These are phyloP conservation scores for Geosmithia putterillii DNA, from an alignment of 2,329 filamentous ascomycete species.

Conservation along the genomic window DNA sequence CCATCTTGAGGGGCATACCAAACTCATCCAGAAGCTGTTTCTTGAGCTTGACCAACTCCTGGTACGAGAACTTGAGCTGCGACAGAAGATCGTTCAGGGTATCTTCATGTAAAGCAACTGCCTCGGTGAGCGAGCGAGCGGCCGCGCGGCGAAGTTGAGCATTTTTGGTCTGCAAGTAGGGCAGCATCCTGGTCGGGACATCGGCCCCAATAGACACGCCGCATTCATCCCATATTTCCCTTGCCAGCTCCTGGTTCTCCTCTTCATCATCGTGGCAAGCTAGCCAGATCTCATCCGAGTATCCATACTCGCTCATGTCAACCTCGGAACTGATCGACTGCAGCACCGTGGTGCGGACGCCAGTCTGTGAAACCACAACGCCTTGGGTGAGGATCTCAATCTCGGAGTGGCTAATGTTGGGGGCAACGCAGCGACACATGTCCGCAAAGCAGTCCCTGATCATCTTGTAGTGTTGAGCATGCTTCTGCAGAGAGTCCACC, in stretches of 20 bases:
- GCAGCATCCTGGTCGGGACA: conserved; percentile 55
- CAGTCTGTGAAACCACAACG: conserved; percentile 62
- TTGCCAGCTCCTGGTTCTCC: conserved; percentile 74
- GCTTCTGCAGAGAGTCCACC: conserved; percentile 73
- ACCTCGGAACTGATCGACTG: conserved; percentile 87
- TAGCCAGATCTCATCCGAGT: conserved; percentile 87
- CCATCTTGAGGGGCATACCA: conserved; percentile 85
- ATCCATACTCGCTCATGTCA: conserved; percentile 76
- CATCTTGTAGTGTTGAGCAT: conserved; percentile 87
- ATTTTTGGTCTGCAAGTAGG: conserved; percentile 71
- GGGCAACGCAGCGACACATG: conserved; percentile 70
- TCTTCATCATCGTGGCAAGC: conserved; percentile 82
- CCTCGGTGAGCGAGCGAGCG: conserved; percentile 68
- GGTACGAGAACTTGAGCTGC: conserved; percentile 58
- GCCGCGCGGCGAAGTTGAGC: conserved; percentile 73
- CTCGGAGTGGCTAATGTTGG: conserved; percentile 65
- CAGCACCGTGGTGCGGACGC: conserved; percentile 73
- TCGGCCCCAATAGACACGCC: conserved; percentile 57
- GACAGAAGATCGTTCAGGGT: conserved; percentile 51
- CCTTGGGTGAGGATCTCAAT: conserved; percentile 67
- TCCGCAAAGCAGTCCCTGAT: conserved; percentile 89
- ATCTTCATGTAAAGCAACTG: conserved; percentile 46
- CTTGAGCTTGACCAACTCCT: conserved; percentile 68
- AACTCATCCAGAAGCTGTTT: conserved; percentile 81
- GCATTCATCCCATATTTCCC: conserved; percentile 92